A percentile compares a stretch with the other conserved stretches of the same genome.
Evolutionary conservation across 176 grass and related monocot species (phyloP).

Genomic region (Puya raimondii): DNA sequence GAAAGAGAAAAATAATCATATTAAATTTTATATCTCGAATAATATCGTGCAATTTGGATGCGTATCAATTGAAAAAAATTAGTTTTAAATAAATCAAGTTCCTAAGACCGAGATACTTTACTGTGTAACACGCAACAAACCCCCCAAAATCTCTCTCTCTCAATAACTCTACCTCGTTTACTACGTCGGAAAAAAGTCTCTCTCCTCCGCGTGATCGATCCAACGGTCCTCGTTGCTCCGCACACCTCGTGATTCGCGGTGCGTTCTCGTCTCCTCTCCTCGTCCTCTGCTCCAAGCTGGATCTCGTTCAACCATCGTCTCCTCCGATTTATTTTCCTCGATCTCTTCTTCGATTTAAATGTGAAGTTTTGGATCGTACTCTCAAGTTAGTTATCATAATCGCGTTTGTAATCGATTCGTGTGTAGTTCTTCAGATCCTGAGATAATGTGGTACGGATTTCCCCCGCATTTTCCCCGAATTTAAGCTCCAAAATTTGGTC

Average conservation of each 20-base stretch:
- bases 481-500: background rate
- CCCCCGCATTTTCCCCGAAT: background rate
- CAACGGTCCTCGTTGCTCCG: background rate
- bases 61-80: no score
- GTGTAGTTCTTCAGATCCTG: background rate
- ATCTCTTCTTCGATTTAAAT: background rate
- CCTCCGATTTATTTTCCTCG: background rate
- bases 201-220: no score
- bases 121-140: no score
- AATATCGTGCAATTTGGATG: no score
- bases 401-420: background rate
- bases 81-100: no score
- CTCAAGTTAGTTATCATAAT: background rate
- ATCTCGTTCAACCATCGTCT: background rate
- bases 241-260: background rate
- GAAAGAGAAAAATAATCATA: no score
- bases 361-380: background rate
- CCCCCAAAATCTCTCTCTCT: no score
- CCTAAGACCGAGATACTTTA: no score
- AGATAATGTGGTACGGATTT: background rate
- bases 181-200: no score
- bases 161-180: no score
- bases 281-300: background rate
- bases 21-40: no score
- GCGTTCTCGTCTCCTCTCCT: background rate